Conservation (phyloP, 1,284 basidiomycete species). For the Meripilus lineatus region DNA sequence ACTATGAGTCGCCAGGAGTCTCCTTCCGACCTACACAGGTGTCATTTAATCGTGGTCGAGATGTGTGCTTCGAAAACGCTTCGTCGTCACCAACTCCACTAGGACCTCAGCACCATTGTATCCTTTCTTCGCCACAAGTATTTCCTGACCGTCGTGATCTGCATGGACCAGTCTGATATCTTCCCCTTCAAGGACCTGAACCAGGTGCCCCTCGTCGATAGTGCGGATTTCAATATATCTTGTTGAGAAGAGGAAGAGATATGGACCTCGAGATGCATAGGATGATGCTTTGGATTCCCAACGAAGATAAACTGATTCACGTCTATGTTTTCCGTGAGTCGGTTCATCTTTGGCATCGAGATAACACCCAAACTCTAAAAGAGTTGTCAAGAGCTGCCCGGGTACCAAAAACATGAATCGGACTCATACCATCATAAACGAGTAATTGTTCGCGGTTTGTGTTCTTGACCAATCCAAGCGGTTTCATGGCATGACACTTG, state of each 20-base stretch:
- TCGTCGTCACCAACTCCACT: too few species aligned
- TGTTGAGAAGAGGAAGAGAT: slow-evolving; percentile 66
- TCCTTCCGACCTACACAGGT: too few species aligned
- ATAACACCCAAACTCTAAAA: slow-evolving; percentile 58
- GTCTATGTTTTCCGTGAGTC: slow-evolving; percentile 36
- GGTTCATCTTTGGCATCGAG: slow-evolving; percentile 65
- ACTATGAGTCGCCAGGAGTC: too few species aligned
- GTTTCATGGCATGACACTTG: slow-evolving; percentile 51
- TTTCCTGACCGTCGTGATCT: slow-evolving; percentile 40
- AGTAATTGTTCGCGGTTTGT: too few species aligned
- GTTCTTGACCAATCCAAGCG: too few species aligned
- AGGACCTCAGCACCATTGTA: slow-evolving; percentile 40
- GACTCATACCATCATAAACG: slow-evolving; percentile 63
- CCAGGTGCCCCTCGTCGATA: slow-evolving; percentile 53
- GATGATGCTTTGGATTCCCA: slow-evolving; percentile 68
- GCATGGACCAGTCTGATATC: slow-evolving; percentile 61
- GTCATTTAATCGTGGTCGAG: too few species aligned
- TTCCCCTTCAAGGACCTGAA: slow-evolving; percentile 69
- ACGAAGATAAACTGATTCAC: slow-evolving; percentile 57
- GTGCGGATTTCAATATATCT: slow-evolving; percentile 72
- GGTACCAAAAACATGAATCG: neutral
- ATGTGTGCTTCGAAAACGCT: too few species aligned
- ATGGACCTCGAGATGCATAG: slow-evolving; percentile 54
- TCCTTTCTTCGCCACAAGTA: slow-evolving; percentile 59
- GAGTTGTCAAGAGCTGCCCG: slow-evolving; percentile 14